Evolutionary conservation across 345 rosid species (phyloP).

Genomic region (Nephelium lappaceum): DNA sequence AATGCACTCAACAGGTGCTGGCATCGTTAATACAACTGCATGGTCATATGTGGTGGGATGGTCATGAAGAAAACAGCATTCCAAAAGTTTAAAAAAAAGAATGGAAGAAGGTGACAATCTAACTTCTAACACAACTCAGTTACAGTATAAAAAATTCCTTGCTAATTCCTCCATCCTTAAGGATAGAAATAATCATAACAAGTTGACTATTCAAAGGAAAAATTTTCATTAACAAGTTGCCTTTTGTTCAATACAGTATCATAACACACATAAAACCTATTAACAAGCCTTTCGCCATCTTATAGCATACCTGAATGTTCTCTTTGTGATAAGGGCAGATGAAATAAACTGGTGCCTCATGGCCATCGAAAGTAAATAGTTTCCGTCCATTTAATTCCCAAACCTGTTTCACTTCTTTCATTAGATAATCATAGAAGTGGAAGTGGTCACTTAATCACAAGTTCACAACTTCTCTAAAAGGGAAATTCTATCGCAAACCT

Average conservation of each 20-base stretch:
- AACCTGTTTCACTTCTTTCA: slow-evolving; percentile 58
- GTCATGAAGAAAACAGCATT: neutral
- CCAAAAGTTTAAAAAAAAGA: too few relatives aligned
- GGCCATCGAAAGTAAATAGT: slow-evolving; percentile 79
- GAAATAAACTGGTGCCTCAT: slow-evolving; percentile 83
- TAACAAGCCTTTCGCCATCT: neutral
- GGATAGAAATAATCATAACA: neutral
- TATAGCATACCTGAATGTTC: slow-evolving; percentile 68
- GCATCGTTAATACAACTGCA: neutral
- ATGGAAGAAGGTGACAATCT: neutral
- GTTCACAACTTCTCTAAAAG: neutral
- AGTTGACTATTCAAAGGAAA: neutral
- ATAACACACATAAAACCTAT: neutral
- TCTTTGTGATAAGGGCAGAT: slow-evolving; percentile 92
- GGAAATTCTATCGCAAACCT: slow-evolving; percentile 46
- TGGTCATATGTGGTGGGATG: neutral
- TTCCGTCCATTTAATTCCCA: slow-evolving; percentile 72
- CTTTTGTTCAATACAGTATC: neutral
- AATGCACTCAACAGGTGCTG: neutral
- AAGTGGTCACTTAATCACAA: slow-evolving; percentile 8
- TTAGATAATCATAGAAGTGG: slow-evolving; percentile 29
- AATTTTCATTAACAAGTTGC: neutral
- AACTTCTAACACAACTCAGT: neutral
- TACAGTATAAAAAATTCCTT: neutral
- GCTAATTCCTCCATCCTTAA: neutral